Evolutionary conservation across 495 filamentous ascomycete genomes (phyloP).

Genomic region (Saxophila tyrrhenica): DNA sequence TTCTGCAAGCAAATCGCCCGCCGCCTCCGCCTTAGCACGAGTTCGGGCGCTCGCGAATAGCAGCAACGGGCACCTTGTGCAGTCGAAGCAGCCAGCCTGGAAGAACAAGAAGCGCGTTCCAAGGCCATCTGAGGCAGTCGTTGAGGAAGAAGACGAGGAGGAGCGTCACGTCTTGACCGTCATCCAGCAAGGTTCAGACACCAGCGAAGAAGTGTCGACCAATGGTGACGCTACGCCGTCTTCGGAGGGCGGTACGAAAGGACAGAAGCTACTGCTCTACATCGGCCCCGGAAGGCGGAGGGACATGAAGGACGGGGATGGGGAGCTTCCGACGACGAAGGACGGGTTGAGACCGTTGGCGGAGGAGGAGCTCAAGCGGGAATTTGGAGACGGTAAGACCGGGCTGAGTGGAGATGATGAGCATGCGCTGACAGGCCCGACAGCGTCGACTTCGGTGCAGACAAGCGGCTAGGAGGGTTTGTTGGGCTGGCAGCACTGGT

Average conservation of each 20-base stretch:
- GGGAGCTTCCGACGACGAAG: background rate
- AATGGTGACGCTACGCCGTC: background rate
- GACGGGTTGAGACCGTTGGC: background rate
- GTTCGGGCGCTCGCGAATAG: background rate
- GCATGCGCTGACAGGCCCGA: background rate
- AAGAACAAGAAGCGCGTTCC: background rate
- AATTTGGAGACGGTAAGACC: background rate
- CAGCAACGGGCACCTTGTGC: background rate
- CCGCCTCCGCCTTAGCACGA: background rate
- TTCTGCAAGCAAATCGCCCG: background rate
- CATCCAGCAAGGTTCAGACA: background rate
- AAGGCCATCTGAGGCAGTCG: background rate
- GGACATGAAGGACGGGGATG: background rate
- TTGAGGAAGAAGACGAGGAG: conserved; percentile 1
- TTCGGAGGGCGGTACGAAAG: background rate
- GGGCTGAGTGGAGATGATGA: background rate
- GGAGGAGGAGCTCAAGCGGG: background rate
- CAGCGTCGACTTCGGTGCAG: background rate
- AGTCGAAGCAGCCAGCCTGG: background rate
- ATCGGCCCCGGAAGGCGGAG: background rate
- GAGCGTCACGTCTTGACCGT: background rate
- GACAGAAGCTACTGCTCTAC: background rate
- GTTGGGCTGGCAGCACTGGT: background rate
- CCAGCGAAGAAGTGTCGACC: background rate
- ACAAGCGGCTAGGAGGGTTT: background rate